Base-by-base conservation (phyloP, 2,329 filamentous ascomycete species). In the Geosmithia flava region DNA sequence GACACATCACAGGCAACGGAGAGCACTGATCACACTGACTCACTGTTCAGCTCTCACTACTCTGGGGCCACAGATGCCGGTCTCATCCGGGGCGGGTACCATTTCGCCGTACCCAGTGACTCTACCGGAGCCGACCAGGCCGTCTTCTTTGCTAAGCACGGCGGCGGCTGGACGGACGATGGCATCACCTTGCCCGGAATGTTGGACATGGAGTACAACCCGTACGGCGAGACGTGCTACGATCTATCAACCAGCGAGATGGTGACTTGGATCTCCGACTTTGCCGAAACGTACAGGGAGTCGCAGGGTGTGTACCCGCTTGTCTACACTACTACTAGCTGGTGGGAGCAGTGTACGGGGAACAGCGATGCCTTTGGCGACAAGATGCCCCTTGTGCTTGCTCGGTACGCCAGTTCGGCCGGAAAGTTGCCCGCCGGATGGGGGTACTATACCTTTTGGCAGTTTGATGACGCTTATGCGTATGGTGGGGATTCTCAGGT, bases 151-250 rank as follows among this genome's bases (percentile, higher is more conserved):
- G 52, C 75, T 45, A 58, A 64, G 0, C 62, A 77, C 53, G 75
- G 75, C 42, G 75, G 75, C 27, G 72, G 72, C 49, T 79, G 75
- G 75, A 65, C 65, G 19, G 58, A 56, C 17, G 75, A 79, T 52
- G 72, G 73, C 46, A 69, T 67, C 52, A 79, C 74, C 8, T 65
- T 79, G 0, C 76, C 75, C 1, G 74, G 75, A 3, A 76, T 78
- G 73, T 63, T 80, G 7, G 75, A 77, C 53, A 63, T 78, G 13
- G 74, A 78, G 60, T 68, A 64, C 50, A 62, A 60, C 50, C 61
- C 63, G 13, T n/a, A 42, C n/a, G 17, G 19, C 15, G 43, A 17
- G 15, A 61, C 56, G 20, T 76, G 73, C 59, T 73, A 66, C 52
- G 71, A 69, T 7, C 60, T 75, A 51, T 68, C 67, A 43, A 50